Percentiles rank a stretch among this genome's conserved stretches.
Evolutionary conservation across 2,329 filamentous ascomycete species (phyloP).

Genomic region (Fusarium graminum): DNA sequence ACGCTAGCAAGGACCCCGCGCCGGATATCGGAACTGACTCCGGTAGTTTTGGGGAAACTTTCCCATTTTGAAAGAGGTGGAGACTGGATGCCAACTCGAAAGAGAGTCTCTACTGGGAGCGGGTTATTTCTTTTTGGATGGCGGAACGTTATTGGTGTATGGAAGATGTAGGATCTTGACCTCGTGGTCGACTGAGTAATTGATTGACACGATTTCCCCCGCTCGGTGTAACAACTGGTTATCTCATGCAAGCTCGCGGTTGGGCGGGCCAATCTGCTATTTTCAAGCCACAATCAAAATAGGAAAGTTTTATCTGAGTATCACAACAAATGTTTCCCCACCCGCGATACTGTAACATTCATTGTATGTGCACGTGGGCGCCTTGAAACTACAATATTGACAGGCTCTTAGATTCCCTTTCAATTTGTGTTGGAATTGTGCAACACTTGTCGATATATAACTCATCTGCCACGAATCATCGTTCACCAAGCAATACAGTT

Average conservation of each 20-base stretch:
- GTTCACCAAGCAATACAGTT: not conserved
- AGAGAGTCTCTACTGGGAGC: not conserved
- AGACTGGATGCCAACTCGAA: no score
- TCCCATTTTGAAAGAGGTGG: slow-evolving; percentile 7
- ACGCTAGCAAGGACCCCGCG: slow-evolving; percentile 20
- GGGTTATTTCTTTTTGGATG: not conserved
- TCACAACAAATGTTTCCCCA: not conserved
- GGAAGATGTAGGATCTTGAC: not conserved
- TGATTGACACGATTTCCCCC: slow-evolving; percentile 7
- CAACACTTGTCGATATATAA: not conserved
- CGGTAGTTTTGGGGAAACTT: slow-evolving; percentile 26
- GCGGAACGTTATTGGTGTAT: not conserved
- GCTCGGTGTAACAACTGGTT: not conserved
- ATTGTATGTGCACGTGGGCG: no score
- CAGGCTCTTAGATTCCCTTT: no score
- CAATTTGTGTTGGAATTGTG: no score
- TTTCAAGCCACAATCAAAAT: not conserved
- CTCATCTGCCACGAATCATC: not conserved
- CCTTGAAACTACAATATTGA: no score
- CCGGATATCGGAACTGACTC: slow-evolving; percentile 7
- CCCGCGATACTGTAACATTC: no score
- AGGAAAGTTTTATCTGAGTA: slow-evolving; percentile 36
- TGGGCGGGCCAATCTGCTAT: not conserved
- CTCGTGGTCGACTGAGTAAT: not conserved
- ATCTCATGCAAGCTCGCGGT: not conserved